Evolutionary conservation across 2,329 filamentous ascomycete species (phyloP).

Genomic region (Ceratocystis alfenasii): DNA sequence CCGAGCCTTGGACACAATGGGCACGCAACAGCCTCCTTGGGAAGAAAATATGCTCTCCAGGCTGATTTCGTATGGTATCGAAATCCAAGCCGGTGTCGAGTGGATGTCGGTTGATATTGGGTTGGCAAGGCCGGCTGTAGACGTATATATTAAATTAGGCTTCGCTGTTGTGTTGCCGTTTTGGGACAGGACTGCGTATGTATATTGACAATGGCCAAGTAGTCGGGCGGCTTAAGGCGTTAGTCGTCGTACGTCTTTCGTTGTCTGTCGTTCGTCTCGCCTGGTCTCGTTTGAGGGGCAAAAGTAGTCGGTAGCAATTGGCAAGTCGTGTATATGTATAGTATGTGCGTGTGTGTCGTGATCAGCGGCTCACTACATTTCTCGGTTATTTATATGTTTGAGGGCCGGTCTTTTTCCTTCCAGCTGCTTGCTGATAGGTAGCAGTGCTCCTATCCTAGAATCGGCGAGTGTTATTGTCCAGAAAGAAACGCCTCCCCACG

Average conservation of each 20-base stretch:
- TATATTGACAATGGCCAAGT: slow-evolving; percentile 1
- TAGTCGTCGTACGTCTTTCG: not conserved
- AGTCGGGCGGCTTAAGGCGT: not conserved
- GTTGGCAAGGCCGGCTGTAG: not conserved
- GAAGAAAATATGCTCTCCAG: not conserved
- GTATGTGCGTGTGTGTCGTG: not conserved
- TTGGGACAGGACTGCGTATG: not conserved
- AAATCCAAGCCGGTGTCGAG: too few species aligned
- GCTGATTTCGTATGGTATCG: too few species aligned
- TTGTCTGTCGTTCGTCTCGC: too few species aligned
- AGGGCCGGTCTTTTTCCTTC: not conserved
- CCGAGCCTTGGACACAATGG: too few species aligned
- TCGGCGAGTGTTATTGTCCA: not conserved
- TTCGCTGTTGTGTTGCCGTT: not conserved
- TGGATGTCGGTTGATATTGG: not conserved
- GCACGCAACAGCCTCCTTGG: not conserved
- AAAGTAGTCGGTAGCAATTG: too few species aligned
- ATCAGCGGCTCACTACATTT: slow-evolving; percentile 3
- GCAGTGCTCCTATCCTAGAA: not conserved
- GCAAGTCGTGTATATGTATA: not conserved
- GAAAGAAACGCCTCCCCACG: not conserved
- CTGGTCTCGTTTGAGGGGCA: too few species aligned
- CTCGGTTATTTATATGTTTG: not conserved
- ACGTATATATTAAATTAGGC: not conserved
- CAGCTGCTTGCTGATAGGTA: too few species aligned